Base-by-base conservation (phyloP, 2,329 filamentous ascomycete genomes). In the Aspergillus sclerotialis region DNA sequence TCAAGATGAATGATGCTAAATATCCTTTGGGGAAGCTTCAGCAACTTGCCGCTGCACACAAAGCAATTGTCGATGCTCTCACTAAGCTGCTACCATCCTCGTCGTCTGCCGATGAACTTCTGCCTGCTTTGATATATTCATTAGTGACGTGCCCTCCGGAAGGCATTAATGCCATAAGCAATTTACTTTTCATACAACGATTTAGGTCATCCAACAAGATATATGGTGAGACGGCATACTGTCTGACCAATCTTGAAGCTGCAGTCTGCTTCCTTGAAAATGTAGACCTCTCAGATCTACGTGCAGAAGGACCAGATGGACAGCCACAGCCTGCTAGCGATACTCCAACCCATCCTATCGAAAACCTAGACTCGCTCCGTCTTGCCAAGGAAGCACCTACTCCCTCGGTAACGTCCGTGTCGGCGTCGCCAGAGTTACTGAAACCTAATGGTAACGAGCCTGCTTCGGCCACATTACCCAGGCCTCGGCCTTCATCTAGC, bases 101-200 rank as follows among this genome's bases (percentile, higher is more conserved):
- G 1, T 94, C 92, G 1, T 96, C 92, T 1, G 92, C 92, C 3
- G 92, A 98, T 55, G 92, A 96, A 63, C 93, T 98, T 35, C 80
- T 98, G 58, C 92, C 92, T 1, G 94, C 94, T 60, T 73, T 98
- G 43, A 98, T 98, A 42, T 98, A 94, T 65, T 86, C 88, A 0
- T 75, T 98, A 40, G 93, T 98, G 55, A 95, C 88, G 3, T 82
- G 89, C 28, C 82, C 87, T 0, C 84, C 89, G 0, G 84, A 92
- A 59, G 77, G 81, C 21, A 80, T 96, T 30, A 85, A 89, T 58
- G 82, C 89, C 36, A 87, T 94, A 53, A 96, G 90, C 67, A 93
- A 98, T 57, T 70, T 93, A n/a, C 79, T 84, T 48, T 98, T 96
- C 57, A 88, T 96, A 46, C 89, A 96, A 56, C 72, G 84, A 42